Conservation (phyloP, 495 filamentous ascomycete genomes). For the Penicillium pulvis region DNA sequence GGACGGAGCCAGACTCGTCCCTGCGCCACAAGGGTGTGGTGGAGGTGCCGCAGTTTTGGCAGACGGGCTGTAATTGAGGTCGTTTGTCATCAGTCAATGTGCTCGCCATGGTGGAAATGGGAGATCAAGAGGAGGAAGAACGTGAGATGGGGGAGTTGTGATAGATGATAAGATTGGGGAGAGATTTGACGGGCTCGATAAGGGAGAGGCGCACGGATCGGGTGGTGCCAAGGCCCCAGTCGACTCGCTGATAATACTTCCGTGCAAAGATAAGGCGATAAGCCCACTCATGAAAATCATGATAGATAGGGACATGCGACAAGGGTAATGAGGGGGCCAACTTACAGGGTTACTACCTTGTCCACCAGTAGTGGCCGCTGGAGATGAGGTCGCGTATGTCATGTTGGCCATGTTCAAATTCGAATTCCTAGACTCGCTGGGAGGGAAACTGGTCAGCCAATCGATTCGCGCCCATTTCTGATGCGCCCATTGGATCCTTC, state of each 20-base stretch:
- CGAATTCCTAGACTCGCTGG: conserved; percentile 54
- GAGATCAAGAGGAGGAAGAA: conserved; percentile 22
- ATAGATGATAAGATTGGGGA: conserved; percentile 54
- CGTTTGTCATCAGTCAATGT: conserved; percentile 58
- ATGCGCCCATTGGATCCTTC: conserved; percentile 10
- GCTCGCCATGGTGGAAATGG: conserved; percentile 54
- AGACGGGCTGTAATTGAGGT: conserved; percentile 81
- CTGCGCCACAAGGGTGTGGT: conserved; percentile 96
- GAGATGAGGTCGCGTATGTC: conserved; percentile 65
- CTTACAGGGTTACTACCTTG: conserved; percentile 69
- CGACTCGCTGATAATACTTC: conserved; percentile 37
- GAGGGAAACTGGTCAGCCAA: conserved; percentile 37
- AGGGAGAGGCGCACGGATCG: conserved; percentile 39
- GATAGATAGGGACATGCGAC: conserved; percentile 8
- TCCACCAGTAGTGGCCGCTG: conserved; percentile 67
- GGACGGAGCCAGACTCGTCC: conserved; percentile 94
- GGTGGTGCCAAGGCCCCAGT: conserved; percentile 41
- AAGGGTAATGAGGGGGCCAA: conserved; percentile 11
- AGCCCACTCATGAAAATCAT: conserved; percentile 22
- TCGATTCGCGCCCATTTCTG: conserved; percentile 16
- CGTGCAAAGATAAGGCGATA: conserved; percentile 24
- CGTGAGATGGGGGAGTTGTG: conserved; percentile 21
- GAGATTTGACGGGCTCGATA: conserved; percentile 51
- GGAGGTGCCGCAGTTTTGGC: conserved; percentile 94
- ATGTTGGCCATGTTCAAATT: conserved; percentile 57